Conservation (phyloP, 2,329 filamentous ascomycete species). For the Colletotrichum lini region DNA sequence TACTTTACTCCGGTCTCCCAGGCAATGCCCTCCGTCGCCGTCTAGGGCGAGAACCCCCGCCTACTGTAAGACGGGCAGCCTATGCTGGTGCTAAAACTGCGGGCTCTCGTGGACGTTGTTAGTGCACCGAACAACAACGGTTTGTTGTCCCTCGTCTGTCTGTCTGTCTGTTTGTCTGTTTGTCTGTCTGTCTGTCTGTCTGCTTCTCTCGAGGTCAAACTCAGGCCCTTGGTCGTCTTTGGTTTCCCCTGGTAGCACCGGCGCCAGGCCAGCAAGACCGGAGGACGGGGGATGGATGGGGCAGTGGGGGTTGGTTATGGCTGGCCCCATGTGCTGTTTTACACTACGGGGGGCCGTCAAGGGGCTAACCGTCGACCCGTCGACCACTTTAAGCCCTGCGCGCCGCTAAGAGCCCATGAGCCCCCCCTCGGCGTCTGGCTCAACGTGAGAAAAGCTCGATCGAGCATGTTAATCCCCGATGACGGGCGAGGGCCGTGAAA, state of each 20-base stretch:
- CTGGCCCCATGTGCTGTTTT: too few relatives aligned
- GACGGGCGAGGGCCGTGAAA: conserved; percentile 38
- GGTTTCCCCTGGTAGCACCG: conserved; percentile 20
- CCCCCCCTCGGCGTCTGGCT: not conserved
- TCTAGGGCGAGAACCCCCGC: conserved; percentile 1
- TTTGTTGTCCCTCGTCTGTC: conserved; percentile 14
- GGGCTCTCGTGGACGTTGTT: conserved; percentile 27
- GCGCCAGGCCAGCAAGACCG: conserved; percentile 1
- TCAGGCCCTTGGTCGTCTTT: not conserved
- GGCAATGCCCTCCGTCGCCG: not conserved
- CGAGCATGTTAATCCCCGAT: conserved; percentile 37
- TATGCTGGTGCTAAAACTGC: conserved; percentile 31
- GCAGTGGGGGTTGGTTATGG: conserved; percentile 25
- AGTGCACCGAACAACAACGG: conserved; percentile 28
- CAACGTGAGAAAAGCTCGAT: conserved; percentile 37
- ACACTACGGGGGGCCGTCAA: not conserved
- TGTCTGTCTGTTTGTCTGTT: not conserved
- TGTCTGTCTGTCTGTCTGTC: too few relatives aligned
- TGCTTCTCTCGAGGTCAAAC: too few relatives aligned
- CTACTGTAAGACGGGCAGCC: not conserved
- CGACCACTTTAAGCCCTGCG: conserved; percentile 17
- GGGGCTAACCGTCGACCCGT: conserved; percentile 13
- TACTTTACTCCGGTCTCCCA: not conserved
- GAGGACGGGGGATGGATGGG: not conserved
- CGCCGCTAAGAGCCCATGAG: conserved; percentile 27